Evolutionary conservation across 805 yeast genomes (phyloP).

Genomic region (Candida sanyiensis): DNA sequence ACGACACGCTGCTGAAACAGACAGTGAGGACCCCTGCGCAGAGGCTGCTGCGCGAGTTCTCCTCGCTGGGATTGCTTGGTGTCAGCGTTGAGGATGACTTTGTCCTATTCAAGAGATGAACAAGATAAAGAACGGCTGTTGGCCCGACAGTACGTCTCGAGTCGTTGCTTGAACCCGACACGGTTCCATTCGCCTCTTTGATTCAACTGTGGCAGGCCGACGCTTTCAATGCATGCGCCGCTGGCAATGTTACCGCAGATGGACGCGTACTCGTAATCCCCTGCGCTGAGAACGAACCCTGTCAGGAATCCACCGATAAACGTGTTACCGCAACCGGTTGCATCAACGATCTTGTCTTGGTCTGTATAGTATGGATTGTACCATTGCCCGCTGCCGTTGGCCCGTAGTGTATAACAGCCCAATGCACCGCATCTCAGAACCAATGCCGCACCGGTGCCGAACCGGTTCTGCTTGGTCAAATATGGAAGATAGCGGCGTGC

Average conservation of each 20-base stretch:
- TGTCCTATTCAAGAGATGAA: slow-evolving; percentile 2
- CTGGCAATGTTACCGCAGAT: slow-evolving; percentile 73
- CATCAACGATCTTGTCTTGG: slow-evolving; percentile 58
- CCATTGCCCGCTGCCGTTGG: no score
- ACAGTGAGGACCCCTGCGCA: slow-evolving; percentile 1
- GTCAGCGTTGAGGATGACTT: neutral
- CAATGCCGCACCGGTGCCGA: slow-evolving; percentile 33
- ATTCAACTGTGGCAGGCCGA: slow-evolving; percentile 58
- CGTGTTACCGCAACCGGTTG: slow-evolving; percentile 94
- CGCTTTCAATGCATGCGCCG: slow-evolving; percentile 72
- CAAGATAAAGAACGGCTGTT: slow-evolving; percentile 12
- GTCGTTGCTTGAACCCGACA: slow-evolving; percentile 35
- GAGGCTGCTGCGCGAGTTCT: neutral
- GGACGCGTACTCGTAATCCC: slow-evolving; percentile 48
- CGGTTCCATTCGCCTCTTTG: slow-evolving; percentile 54
- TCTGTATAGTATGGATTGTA: slow-evolving; percentile 70
- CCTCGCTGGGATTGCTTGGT: slow-evolving; percentile 1
- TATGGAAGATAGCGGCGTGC: slow-evolving; percentile 37
- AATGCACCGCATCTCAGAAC: slow-evolving; percentile 71
- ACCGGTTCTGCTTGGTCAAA: slow-evolving; percentile 31
- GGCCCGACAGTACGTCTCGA: slow-evolving; percentile 33
- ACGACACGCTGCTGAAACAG: slow-evolving; percentile 1
- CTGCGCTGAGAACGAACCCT: slow-evolving; percentile 45
- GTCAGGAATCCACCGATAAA: slow-evolving; percentile 76
- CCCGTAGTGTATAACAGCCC: slow-evolving; percentile 49